Percentiles rank a stretch among this genome's conserved stretches.
Conservation (phyloP, 2,329 filamentous ascomycete genomes). For the Nothophaeocryptopus gaeumannii region DNA sequence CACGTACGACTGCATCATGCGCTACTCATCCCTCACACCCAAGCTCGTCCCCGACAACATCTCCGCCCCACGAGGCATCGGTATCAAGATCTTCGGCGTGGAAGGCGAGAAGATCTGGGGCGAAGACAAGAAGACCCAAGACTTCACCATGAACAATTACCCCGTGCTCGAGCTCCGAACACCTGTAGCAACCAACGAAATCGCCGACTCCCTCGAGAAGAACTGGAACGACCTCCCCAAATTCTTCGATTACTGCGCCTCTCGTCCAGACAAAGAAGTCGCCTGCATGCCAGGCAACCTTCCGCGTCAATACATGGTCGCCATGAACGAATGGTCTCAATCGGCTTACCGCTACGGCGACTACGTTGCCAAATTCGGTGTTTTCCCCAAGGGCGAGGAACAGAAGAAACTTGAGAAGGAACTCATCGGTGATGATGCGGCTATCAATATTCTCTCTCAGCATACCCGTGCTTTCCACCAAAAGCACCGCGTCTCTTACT, state of each 20-base stretch:
- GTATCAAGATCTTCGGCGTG: constrained; percentile 38
- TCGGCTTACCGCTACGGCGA: constrained; percentile 37
- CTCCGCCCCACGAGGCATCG: constrained; percentile 36
- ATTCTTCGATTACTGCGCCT: constrained; percentile 32
- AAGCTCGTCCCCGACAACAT: constrained; percentile 39
- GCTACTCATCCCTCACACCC: constrained; percentile 38
- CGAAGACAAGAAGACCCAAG: constrained; percentile 36
- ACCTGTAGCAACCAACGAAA: constrained; percentile 34
- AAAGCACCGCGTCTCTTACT: constrained; percentile 36
- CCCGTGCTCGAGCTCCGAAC: constrained; percentile 33
- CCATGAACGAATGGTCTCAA: constrained; percentile 35
- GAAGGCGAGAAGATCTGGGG: constrained; percentile 38
- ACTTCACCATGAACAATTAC: constrained; percentile 37
- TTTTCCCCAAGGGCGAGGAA: constrained; percentile 32
- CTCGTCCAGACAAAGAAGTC: constrained; percentile 33
- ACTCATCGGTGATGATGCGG: constrained; percentile 28
- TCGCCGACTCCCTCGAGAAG: constrained; percentile 35
- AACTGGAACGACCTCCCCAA: constrained; percentile 35
- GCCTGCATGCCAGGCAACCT: constrained; percentile 30
- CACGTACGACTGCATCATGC: constrained; percentile 37
- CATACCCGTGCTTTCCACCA: constrained; percentile 33
- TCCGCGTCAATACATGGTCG: constrained; percentile 35
- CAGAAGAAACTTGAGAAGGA: constrained; percentile 30
- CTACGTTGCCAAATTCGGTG: constrained; percentile 35
- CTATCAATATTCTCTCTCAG: constrained; percentile 35